Evolutionary conservation across 805 yeast species (phyloP), one percentile per base, ranked within the genome.

Genomic region (Spencermartinsiella europaea): DNA sequence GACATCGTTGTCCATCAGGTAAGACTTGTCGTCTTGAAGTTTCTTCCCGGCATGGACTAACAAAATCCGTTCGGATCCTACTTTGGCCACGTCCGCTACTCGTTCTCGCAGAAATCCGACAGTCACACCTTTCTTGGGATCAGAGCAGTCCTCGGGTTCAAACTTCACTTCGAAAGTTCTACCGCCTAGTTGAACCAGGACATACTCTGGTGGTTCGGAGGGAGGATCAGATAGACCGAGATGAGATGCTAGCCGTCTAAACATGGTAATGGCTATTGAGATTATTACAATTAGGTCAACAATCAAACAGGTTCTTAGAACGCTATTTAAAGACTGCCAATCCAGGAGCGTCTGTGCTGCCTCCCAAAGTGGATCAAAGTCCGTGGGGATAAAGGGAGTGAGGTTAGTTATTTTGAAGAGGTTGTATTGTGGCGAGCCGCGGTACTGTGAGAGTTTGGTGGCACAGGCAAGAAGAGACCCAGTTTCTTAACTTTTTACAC

Each of bases 61-160:
- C n/a, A 46, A 43, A 10, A 54, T 47, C 21, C 38, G 34, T 14
- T 38, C 34, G 14, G 39, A 16, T 4, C 33, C 40, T 2, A 35
- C 78, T 47, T 73, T 71, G 54, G 83, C 76, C 50, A 85, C 69
- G 35, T 71, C 66, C 31, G 80, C 73, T 2, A 81, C 65, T 59
- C 80, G 83, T 1, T 63, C 54, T 51, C 88, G 74, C 46, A 88
- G 70, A 52, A 81, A 79, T 15, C 70, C 74, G 28, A 90, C 71
- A 16, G 81, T 76, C 7, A 90, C 79, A 0, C 95, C 95, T 47
- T 85, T 77, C 50, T 75, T 75, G 65, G 48, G 67, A 28, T 62
- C 62, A 8, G n/a, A 3, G 22, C 38, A 16, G 46, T 62, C 66
- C 20, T 50, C 57, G 1, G 39, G 38, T 40, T 48, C 50, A 40